Evolutionary conservation across 768 basidiomycete genomes (phyloP), one percentile per base, ranked within the genome.

Genomic region (Boletus speciosus): DNA sequence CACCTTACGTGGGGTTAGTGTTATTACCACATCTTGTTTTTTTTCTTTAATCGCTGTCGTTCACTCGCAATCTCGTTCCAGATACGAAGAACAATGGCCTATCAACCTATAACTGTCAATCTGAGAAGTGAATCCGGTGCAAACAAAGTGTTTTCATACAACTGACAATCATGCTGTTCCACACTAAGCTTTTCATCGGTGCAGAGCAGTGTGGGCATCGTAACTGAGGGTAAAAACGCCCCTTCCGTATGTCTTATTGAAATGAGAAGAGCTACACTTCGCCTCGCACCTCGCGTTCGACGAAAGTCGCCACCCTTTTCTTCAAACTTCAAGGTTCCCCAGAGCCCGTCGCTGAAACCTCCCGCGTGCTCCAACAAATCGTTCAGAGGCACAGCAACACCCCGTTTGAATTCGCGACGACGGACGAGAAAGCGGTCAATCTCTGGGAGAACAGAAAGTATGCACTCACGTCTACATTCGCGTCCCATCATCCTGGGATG

Each of bases 381-480:
- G 81, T 85, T 21, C 76, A 81, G 61, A 81, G 76, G 61, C 84
- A 95, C 59, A 83, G 84, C 2, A 84, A 90, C 47, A 76, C 69
- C 23, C 76, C 78, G 27, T 90, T 94, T 55, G 75, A 83, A 59
- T 87, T 92, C 63, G 90, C 91, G 0, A 75, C 79, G 35, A 83
- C 82, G 5, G 83, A 91, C 21, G 75, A 85, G 48, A 88, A 93
- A 67, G 90, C 89, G 0, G 81, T 83, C 6, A 80, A 80, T 47
- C 66, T 96, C 9, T 95, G 93, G 89, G 80, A 87, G 62, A 87
- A 89, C 65, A 80, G 93, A 43, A 96, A 96, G 71, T 86, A 90
- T 63, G 87, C 89, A 5, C 69, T 94, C 37, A 86, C 81, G 74
- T 85, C 84, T 25, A 85, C 84, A 21, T 60, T 93, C 56, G 82